Evolutionary conservation across 1,284 basidiomycete species (phyloP), one percentile per base, ranked within the genome.

Genomic region (Marasmius oreades): DNA sequence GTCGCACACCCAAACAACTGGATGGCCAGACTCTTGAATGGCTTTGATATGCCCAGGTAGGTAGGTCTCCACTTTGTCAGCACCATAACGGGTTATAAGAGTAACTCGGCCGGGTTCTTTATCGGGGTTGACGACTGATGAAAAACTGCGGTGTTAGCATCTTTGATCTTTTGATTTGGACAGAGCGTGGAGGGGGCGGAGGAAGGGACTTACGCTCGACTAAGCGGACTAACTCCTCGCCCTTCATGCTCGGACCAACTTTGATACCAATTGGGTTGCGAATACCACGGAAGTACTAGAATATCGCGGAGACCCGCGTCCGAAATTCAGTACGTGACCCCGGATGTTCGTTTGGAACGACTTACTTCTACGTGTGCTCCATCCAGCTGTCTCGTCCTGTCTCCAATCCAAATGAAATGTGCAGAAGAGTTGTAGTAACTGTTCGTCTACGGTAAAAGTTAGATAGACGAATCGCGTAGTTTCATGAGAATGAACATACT

Each of bases 181-280:
- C 44, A 23, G n/a, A 18, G 14, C 42, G 44, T n/a, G 22, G 20
- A 56, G 46, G 36, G 26, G 20, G 20, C 26, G 59, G 50, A 44
- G n/a, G n/a, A 59, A 55, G 12, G 24, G 1, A 74, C 86, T 67
- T 62, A 93, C 92, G 84, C 61, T 93, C 85, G 3, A 98, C 73
- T 52, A 98, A 69, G 44, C 77, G 67, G 0, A 92, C 83, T n/a
- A 99, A 75, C 73, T 98, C 96, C 1, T 86, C 87, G 0, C 79
- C 73, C 55, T 78, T 73, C 90, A 98, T 92, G 28, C 84, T 85
- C 22, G 96, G 95, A 0, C 96, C 96, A 7, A 98, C 93, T 71
- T 99, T 99, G 75, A 98, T 85, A 1, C 96, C 96, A 59, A 99
- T 93, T 0, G 96, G 96, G 71, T 99, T 99, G 50, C 92, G 82